Conservation (phyloP, 768 basidiomycete species). For the Lactarius hengduanensis region DNA sequence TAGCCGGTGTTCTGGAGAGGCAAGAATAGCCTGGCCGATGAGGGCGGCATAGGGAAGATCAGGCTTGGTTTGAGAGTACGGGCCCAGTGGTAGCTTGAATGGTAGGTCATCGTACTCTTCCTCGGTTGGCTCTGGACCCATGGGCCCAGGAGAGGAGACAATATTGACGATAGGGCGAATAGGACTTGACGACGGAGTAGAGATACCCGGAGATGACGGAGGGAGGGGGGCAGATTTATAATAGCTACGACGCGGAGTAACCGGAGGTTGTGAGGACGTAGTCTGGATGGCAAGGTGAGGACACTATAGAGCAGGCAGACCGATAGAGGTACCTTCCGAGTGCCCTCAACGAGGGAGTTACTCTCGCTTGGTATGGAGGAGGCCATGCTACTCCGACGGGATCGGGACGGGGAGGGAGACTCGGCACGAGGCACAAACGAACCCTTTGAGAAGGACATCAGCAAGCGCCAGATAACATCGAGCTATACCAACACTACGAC, state of each 20-base stretch:
- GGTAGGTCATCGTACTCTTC: constrained; percentile 67
- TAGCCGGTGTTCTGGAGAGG: constrained; percentile 77
- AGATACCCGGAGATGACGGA: constrained; percentile 58
- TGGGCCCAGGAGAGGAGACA: constrained; percentile 84
- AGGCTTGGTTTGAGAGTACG: constrained; percentile 78
- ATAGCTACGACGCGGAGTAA: constrained; percentile 49
- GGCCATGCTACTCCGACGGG: constrained; percentile 24
- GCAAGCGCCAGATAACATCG: neutral
- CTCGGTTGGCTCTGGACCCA: constrained; percentile 62
- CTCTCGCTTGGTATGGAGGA: constrained; percentile 28
- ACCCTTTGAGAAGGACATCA: constrained; percentile 15
- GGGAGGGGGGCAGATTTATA: constrained; percentile 48
- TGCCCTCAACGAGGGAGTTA: constrained; percentile 26
- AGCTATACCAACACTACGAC: constrained; percentile 20
- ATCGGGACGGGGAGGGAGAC: constrained; percentile 29
- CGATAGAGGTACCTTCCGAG: constrained; percentile 35
- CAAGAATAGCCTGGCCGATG: constrained; percentile 91
- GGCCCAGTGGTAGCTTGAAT: constrained; percentile 79
- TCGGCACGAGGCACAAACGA: constrained; percentile 25
- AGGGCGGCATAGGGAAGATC: constrained; percentile 91
- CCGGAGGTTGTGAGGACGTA: constrained; percentile 41
- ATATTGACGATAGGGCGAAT: constrained; percentile 58
- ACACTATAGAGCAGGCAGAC: constrained; percentile 35
- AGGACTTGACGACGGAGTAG: constrained; percentile 67
- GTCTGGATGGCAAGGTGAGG: constrained; percentile 33